Conservation (phyloP, 2,329 filamentous ascomycete species). For the Aspergillus sp. region DNA sequence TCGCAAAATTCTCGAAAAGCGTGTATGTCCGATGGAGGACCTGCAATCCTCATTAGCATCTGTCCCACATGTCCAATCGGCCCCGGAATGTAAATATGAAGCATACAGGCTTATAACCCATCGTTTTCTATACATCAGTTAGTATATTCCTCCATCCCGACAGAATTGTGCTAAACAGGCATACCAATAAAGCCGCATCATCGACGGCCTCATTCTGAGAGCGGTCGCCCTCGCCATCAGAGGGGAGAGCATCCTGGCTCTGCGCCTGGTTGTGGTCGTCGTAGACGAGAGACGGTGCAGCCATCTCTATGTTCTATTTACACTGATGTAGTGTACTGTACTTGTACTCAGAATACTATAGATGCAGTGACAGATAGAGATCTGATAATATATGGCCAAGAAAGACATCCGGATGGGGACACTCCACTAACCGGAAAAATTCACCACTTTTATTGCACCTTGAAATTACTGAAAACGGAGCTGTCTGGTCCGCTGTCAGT, state of each 20-base stretch:
- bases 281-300: background rate
- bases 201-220: slow-evolving; percentile 22
- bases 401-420: too few species aligned
- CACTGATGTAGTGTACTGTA: too few species aligned
- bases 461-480: too few species aligned
- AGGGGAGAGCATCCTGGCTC: background rate
- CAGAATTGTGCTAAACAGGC: slow-evolving; percentile 6
- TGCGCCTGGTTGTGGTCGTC: background rate
- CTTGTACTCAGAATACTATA: too few species aligned
- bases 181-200: slow-evolving; percentile 33
- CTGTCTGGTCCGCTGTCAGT: too few species aligned
- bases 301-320: too few species aligned
- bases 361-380: too few species aligned
- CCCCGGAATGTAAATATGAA: background rate
- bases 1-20: slow-evolving; percentile 53
- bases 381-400: too few species aligned
- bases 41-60: slow-evolving; percentile 25
- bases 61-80: slow-evolving; percentile 7
- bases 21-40: slow-evolving; percentile 53
- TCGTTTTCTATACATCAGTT: slow-evolving; percentile 35
- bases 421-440: too few species aligned
- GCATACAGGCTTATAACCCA: slow-evolving; percentile 51
- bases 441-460: too few species aligned
- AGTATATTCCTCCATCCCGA: slow-evolving; percentile 7
- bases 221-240: slow-evolving; percentile 15